Conservation (phyloP, 768 basidiomycete genomes). For the Austroboletus eburneus region DNA sequence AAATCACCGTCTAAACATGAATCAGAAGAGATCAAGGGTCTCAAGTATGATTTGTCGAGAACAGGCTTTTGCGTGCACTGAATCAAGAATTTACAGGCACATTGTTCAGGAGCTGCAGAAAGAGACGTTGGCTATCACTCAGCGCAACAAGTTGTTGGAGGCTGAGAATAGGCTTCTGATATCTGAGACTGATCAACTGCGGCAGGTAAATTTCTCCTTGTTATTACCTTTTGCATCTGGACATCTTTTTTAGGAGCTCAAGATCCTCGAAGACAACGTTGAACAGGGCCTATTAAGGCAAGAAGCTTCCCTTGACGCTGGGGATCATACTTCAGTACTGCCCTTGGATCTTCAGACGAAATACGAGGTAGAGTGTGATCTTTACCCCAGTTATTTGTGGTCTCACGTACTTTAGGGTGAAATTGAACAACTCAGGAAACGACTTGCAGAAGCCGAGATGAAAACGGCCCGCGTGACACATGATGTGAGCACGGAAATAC, state of each 20-base stretch:
- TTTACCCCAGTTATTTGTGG: neutral
- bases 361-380: slow-evolving; percentile 45
- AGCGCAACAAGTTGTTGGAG: slow-evolving; percentile 67
- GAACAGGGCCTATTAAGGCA: slow-evolving; percentile 55
- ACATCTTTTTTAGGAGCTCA: slow-evolving; percentile 55
- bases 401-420: slow-evolving; percentile 43
- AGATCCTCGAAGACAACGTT: slow-evolving; percentile 70
- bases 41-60: slow-evolving; percentile 51
- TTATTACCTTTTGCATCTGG: neutral
- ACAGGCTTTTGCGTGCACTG: neutral
- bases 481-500: slow-evolving; percentile 45
- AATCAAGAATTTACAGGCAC: slow-evolving; percentile 43
- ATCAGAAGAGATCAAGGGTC: slow-evolving; percentile 66
- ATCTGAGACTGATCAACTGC: slow-evolving; percentile 57
- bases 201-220: slow-evolving; percentile 46
- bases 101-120: slow-evolving; percentile 87
- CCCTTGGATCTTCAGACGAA: slow-evolving; percentile 39
- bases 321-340: slow-evolving; percentile 11
- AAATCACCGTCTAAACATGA: slow-evolving; percentile 49
- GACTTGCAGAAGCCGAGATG: slow-evolving; percentile 65
- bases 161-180: slow-evolving; percentile 70
- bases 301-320: slow-evolving; percentile 38
- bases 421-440: slow-evolving; percentile 66
- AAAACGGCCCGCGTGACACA: slow-evolving; percentile 67
- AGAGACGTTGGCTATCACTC: slow-evolving; percentile 60